Base-by-base conservation (phyloP, 1,284 basidiomycete species). In the Puccinia polysora region DNA sequence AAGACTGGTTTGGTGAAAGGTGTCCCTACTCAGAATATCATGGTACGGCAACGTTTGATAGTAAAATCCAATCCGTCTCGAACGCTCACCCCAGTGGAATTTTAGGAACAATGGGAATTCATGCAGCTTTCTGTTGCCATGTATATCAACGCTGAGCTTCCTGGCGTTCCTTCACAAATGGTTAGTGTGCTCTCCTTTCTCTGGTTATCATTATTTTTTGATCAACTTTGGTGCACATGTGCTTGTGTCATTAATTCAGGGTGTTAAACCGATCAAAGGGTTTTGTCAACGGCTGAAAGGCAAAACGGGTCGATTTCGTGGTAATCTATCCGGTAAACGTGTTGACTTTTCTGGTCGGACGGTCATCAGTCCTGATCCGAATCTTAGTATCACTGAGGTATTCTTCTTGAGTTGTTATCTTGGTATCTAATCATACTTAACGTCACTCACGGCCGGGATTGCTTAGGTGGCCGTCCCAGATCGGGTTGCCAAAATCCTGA, bases 341-440 rank as follows among this genome's bases (percentile, higher is more conserved):
- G 96, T 99, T 76, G 96, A 99, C 81, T 98, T 98, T 79, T 97
- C 94, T 0, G 96, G 89, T 18, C 89, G 96, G 77, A 99, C 96
- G 4, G 96, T 99, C 81, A 99, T 99, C 78, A 95, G 92, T 1
- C 96, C 96, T 0, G 96, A 99, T 80, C 96, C 96, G 10, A 99
- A 98, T 80, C 83, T 99, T 74, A 88, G 91, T 64, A 97, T 99
- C 78, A 95, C 98, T 80, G 93, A 97, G 81, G 82, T 81, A 43
- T 52, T 10, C n/a, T 62, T 23, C 18, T 47, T n/a, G 34, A 20
- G 28, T 14, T 58, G 14, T 20, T 52, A n/a, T 52, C 23, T n/a
- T 20, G 20, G 12, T 7, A n/a, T n/a, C n/a, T n/a, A n/a, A n/a
- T n/a, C n/a, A n/a, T n/a, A n/a, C n/a, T n/a, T n/a, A n/a, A n/a